Percentiles rank a stretch among this genome's conserved stretches.
Evolutionary conservation across 78 protist species (phyloP).

Genomic region (Dictyostelium citrinum): DNA sequence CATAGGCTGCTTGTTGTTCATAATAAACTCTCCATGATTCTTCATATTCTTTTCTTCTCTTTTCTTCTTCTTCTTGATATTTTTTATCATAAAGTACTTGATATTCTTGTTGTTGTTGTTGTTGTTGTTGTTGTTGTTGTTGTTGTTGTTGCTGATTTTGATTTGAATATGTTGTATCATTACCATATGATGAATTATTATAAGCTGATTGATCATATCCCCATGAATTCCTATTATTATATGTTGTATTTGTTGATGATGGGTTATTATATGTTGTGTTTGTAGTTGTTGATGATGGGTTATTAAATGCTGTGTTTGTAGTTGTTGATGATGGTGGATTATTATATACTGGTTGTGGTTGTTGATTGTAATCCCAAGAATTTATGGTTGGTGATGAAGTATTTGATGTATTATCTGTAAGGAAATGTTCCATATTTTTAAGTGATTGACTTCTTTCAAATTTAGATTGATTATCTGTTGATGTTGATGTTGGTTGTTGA

Average conservation of each 20-base stretch:
- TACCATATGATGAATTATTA: background rate
- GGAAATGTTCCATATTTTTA: background rate
- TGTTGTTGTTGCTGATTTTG: background rate
- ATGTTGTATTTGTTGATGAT: background rate
- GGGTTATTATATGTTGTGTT: background rate
- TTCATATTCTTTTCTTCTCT: constrained; percentile 24
- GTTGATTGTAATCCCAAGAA: background rate
- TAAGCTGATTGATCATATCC: background rate
- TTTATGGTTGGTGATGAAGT: background rate
- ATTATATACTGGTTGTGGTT: background rate
- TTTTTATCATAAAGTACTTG: background rate
- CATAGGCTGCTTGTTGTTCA: constrained; percentile 26
- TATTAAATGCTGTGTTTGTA: background rate
- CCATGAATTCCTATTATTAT: constrained; percentile 1
- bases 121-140: background rate
- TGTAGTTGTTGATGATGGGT: background rate
- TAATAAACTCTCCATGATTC: constrained; percentile 50
- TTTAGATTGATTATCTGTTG: background rate
- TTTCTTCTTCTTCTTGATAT: constrained; percentile 12
- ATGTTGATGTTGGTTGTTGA: background rate
- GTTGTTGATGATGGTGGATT: background rate
- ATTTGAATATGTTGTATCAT: background rate
- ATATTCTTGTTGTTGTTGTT: background rate
- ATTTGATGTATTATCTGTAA: background rate
- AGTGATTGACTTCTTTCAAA: background rate